Base-by-base conservation (phyloP, 495 filamentous ascomycete genomes). In the Trichoderma orchidacearum region DNA sequence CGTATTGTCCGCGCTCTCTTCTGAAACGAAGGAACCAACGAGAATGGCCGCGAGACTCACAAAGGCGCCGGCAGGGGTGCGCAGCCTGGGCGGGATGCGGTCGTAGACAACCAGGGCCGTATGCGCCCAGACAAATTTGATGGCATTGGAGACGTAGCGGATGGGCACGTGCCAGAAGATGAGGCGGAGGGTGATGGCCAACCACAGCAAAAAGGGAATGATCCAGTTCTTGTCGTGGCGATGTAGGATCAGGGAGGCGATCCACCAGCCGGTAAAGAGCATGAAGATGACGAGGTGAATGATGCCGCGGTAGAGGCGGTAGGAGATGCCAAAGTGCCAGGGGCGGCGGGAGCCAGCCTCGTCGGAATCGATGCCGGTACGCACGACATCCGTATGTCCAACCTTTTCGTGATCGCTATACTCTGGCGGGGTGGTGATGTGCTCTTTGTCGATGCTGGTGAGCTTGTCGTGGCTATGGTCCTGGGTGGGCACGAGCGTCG, bases 121-220 rank as follows among this genome's bases (percentile, higher is more conserved):
- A 48, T 79, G 71, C 28, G 71, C 70, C 87, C 89, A 95, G 30
- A 85, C 60, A 17, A 70, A 81, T 56, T 79, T 74, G 63, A 85
- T 75, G 1, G 89, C 88, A 56, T 65, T 74, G 58, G 82, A 81
- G 57, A 86, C 62, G 58, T 88, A 75, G 30, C 72, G 73, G 58
- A 85, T 77, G 0, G 87, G 85, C 11, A 94, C 68, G 62, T 88
- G 83, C 63, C 87, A 78, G 68, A 83, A 84, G 59, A 94, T 61
- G 45, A 94, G 67, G 5, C 90, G 83, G 57, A 94, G 67, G 7
- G 79, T 80, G 61, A 95, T 83, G 56, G 71, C 79, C 35, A 95
- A 80, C 68, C 83, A 96, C 15, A 96, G 57, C 35, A 96, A 77
- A 69, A 91, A 90, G 7, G 90, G 89, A 30, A 90, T 81, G 60